A percentile compares a stretch with the other conserved stretches of the same genome.
Evolutionary conservation across 495 filamentous ascomycete species (phyloP).

Genomic region (Penicillium bialowiezense): DNA sequence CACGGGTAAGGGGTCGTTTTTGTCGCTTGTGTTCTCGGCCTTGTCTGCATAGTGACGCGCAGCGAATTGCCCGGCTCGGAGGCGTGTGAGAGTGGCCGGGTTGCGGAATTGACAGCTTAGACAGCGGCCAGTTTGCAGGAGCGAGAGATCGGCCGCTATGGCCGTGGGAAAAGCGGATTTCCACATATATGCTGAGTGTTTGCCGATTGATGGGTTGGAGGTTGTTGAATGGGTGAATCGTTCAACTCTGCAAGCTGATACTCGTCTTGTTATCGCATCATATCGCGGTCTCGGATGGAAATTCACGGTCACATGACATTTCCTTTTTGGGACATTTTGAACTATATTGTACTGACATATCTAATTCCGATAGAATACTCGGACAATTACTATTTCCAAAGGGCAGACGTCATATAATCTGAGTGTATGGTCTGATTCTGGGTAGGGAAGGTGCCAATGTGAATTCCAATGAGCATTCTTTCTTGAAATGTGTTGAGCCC

Average conservation of each 20-base stretch:
- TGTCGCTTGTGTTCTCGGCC: not conserved
- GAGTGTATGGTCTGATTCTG: too few species aligned
- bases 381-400: too few species aligned
- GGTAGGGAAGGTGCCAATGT: too few species aligned
- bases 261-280: not conserved
- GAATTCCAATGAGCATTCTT: too few species aligned
- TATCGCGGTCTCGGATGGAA: constrained; percentile 2
- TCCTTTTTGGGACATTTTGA: not conserved
- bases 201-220: not conserved
- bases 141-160: constrained; percentile 18
- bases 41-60: constrained; percentile 34
- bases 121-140: constrained; percentile 33
- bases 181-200: constrained; percentile 30
- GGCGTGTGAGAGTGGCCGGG: constrained; percentile 14
- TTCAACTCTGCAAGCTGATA: not conserved
- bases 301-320: constrained; percentile 1
- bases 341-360: too few species aligned
- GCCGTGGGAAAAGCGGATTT: constrained; percentile 21
- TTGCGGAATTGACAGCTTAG: constrained; percentile 41
- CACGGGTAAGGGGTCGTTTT: not conserved
- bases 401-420: too few species aligned
- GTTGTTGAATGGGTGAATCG: not conserved
- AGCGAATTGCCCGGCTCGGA: constrained; percentile 20
- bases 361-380: too few species aligned
- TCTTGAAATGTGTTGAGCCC: too few species aligned